A percentile compares a stretch with the other conserved stretches of the same genome.
Evolutionary conservation across 1,284 basidiomycete genomes (phyloP).

Genomic region (Melampsora larici-populina): DNA sequence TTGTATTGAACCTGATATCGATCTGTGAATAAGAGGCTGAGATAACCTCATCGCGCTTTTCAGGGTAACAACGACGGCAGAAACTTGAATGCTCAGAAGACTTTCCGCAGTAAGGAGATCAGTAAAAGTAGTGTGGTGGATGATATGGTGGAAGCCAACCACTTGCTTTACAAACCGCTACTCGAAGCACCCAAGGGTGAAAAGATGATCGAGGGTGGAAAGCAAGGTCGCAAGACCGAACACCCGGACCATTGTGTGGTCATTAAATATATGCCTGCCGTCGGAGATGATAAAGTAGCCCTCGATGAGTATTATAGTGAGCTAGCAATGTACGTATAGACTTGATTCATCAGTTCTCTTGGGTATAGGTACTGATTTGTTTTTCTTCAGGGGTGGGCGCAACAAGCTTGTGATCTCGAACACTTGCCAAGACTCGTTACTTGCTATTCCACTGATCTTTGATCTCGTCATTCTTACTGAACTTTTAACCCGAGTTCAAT

Average conservation of each 20-base stretch:
- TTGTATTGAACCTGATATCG: neutral
- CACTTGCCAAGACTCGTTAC: conserved; percentile 72
- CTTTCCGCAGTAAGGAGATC: conserved; percentile 41
- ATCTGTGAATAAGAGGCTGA: neutral
- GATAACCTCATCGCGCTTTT: neutral
- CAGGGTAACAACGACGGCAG: conserved; percentile 43
- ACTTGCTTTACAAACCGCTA: conserved; percentile 79
- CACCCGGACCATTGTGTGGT: conserved; percentile 97
- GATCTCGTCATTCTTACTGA: conserved; percentile 91
- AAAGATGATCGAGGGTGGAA: conserved; percentile 47
- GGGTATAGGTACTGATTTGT: neutral
- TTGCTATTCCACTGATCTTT: conserved; percentile 92
- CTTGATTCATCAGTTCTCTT: conserved; percentile 34
- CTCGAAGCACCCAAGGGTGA: conserved; percentile 37
- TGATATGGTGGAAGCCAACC: conserved; percentile 92
- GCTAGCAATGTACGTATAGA: conserved; percentile 60
- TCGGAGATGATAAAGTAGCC: conserved; percentile 93
- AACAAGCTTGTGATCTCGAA: conserved; percentile 40
- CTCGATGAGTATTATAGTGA: conserved; percentile 99
- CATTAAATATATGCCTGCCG: conserved; percentile 67
- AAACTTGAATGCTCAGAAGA: conserved; percentile 31
- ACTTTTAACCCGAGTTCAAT: conserved; percentile 82
- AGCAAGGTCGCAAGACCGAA: conserved; percentile 65
- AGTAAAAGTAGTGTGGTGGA: conserved; percentile 89
- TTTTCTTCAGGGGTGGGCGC: conserved; percentile 24